Evolutionary conservation across 805 yeast species (phyloP).

Genomic region (Hanseniaspora singularis): DNA sequence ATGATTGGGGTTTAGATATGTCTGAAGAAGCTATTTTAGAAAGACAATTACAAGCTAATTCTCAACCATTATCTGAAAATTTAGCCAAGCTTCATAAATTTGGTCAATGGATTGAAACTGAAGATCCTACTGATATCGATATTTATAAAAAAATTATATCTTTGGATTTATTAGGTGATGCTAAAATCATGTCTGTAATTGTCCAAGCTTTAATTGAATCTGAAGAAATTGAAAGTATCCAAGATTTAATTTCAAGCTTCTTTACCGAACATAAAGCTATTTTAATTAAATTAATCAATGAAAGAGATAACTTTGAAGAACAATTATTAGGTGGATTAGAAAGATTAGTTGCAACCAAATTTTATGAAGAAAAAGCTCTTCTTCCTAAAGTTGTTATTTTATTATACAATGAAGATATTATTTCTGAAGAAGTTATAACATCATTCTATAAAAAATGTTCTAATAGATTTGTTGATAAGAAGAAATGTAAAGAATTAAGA

Average conservation of each 20-base stretch:
- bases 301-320: slow-evolving; percentile 60
- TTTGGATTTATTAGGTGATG: slow-evolving; percentile 55
- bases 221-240: slow-evolving; percentile 44
- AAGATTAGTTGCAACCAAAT: slow-evolving; percentile 75
- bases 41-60: slow-evolving; percentile 63
- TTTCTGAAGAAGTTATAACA: slow-evolving; percentile 68
- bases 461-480: slow-evolving; percentile 88
- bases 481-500: slow-evolving; percentile 82
- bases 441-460: slow-evolving; percentile 87
- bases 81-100: slow-evolving; percentile 51
- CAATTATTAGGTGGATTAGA: slow-evolving; percentile 93
- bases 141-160: slow-evolving; percentile 82
- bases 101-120: slow-evolving; percentile 74
- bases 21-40: slow-evolving; percentile 90
- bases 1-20: slow-evolving; percentile 95
- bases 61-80: slow-evolving; percentile 33
- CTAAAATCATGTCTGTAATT: slow-evolving; percentile 76
- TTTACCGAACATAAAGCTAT: slow-evolving; percentile 70
- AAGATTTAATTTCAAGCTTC: slow-evolving; percentile 32
- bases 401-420: slow-evolving; percentile 70
- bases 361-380: slow-evolving; percentile 54
- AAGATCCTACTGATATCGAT: slow-evolving; percentile 75
- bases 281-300: slow-evolving; percentile 57
- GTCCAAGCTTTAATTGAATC: slow-evolving; percentile 74
- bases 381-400: slow-evolving; percentile 75